Conservation (phyloP, 352 stramenopile genomes). For the Globisporangium viniferum region DNA sequence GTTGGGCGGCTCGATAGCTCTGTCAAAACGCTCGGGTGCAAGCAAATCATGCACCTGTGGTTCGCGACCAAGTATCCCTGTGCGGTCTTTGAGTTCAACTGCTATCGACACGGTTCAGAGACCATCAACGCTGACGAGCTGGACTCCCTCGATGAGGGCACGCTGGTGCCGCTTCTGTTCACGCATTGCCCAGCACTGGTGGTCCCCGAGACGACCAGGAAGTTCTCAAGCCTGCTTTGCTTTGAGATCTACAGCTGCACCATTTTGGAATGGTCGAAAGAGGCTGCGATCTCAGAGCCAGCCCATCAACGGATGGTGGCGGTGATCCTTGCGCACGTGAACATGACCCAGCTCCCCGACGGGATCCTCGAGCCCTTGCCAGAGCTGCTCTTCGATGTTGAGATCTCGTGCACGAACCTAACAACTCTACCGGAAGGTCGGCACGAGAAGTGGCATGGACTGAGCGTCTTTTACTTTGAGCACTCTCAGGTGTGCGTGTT, state of each 20-base stretch:
- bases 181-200: constrained; percentile 35
- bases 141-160: constrained; percentile 19
- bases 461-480: too few species aligned
- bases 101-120: constrained; percentile 15
- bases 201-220: constrained; percentile 22
- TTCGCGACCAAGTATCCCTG: constrained; percentile 23
- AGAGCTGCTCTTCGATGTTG: too few species aligned
- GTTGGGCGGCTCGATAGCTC: background rate
- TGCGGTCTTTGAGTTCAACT: constrained; percentile 29
- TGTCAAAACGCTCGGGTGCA: background rate
- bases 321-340: constrained; percentile 33
- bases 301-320: constrained; percentile 31
- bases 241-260: constrained; percentile 51
- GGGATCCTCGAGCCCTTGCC: constrained; percentile 20
- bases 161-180: constrained; percentile 33
- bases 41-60: constrained; percentile 19
- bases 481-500: too few species aligned
- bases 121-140: constrained; percentile 5
- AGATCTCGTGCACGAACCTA: too few species aligned
- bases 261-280: constrained; percentile 23
- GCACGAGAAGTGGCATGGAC: too few species aligned
- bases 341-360: constrained; percentile 39
- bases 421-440: too few species aligned
- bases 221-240: constrained; percentile 33
- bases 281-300: constrained; percentile 25